These are phyloP conservation scores for Fusarium penzigii DNA, from an alignment of 2,329 filamentous ascomycete species.

Conservation along the genomic window DNA sequence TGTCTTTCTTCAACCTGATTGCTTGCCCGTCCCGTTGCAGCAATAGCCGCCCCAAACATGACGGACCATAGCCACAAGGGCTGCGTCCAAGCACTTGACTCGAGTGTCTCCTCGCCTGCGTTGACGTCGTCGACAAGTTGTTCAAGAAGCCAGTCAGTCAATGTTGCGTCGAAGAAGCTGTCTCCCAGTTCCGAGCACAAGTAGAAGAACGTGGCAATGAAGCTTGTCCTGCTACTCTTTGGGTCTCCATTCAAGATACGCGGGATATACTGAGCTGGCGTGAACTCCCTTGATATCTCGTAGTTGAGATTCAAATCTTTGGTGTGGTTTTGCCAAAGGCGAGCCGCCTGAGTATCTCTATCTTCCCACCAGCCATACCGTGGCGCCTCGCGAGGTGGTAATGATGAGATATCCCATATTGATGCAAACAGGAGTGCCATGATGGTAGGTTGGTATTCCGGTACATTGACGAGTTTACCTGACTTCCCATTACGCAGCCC, in stretches of 20 bases:
- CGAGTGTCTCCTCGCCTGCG: constrained; percentile 41
- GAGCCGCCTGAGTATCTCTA: constrained; percentile 36
- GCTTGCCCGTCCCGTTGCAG: constrained; percentile 38
- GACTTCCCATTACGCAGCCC: constrained; percentile 41
- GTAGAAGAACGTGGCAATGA: constrained; percentile 50
- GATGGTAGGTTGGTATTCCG: constrained; percentile 46
- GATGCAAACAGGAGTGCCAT: constrained; percentile 47
- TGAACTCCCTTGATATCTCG: constrained; percentile 38
- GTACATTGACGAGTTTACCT: constrained; percentile 41
- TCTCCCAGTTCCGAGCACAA: constrained; percentile 47
- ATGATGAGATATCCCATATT: constrained; percentile 40
- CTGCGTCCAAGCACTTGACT: constrained; percentile 43
- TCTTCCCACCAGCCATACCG: constrained; percentile 41
- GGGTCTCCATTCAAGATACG: constrained; percentile 37
- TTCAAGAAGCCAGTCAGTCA: constrained; percentile 48
- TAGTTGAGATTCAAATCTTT: constrained; percentile 38
- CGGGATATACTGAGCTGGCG: constrained; percentile 34
- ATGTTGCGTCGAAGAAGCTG: constrained; percentile 42
- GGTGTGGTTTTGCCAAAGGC: constrained; percentile 39
- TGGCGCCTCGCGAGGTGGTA: constrained; percentile 37
- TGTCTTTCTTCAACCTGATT: constrained; percentile 39
- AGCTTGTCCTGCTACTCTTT: constrained; percentile 44
- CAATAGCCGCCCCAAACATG: constrained; percentile 46
- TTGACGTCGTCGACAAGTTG: constrained; percentile 47
- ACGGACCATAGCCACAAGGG: constrained; percentile 49